phyloP scores from a whole-genome alignment of 495 filamentous ascomycete genomes.

The Acidomyces sp. region DNA sequence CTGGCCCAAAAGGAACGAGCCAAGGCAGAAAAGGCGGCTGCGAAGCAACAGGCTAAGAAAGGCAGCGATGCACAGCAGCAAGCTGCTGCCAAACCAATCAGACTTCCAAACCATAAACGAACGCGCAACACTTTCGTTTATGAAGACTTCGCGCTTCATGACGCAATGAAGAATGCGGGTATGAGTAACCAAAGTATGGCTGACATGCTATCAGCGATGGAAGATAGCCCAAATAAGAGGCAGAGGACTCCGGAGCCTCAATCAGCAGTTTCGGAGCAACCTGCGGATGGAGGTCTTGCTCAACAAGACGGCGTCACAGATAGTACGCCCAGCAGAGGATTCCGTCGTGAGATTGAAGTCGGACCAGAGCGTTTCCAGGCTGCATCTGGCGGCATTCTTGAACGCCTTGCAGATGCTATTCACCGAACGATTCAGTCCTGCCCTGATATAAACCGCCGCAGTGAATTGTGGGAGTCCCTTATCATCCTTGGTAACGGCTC shows the following conservation, averaged over 20 bases:
- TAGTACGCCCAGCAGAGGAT: constrained; percentile 23
- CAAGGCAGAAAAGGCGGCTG: constrained; percentile 58
- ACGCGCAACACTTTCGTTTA: constrained; percentile 66
- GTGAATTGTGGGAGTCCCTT: constrained; percentile 77
- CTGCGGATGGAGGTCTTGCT: constrained; percentile 16
- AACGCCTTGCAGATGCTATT: constrained; percentile 67
- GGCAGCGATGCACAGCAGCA: constrained; percentile 32
- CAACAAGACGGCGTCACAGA: constrained; percentile 20
- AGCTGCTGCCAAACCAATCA: constrained; percentile 37
- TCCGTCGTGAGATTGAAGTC: constrained; percentile 64
- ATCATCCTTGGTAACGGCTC: constrained; percentile 82
- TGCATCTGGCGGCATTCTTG: constrained; percentile 57
- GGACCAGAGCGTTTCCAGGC: constrained; percentile 79
- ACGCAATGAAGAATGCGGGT: constrained; percentile 43
- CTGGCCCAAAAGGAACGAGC: constrained; percentile 84
- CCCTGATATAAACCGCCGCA: constrained; percentile 63
- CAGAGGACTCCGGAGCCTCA: constrained; percentile 29
- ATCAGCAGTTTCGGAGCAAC: constrained; percentile 16
- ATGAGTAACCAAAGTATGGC: constrained; percentile 30
- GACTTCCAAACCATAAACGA: constrained; percentile 71
- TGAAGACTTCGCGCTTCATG: constrained; percentile 56
- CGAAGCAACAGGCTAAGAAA: constrained; percentile 38
- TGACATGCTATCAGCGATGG: constrained; percentile 28
- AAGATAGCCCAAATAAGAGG: constrained; percentile 31
- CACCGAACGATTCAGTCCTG: constrained; percentile 69